Evolutionary conservation across 371 early-diverging fungal species (phyloP).

Genomic region (Mucor piriformis): DNA sequence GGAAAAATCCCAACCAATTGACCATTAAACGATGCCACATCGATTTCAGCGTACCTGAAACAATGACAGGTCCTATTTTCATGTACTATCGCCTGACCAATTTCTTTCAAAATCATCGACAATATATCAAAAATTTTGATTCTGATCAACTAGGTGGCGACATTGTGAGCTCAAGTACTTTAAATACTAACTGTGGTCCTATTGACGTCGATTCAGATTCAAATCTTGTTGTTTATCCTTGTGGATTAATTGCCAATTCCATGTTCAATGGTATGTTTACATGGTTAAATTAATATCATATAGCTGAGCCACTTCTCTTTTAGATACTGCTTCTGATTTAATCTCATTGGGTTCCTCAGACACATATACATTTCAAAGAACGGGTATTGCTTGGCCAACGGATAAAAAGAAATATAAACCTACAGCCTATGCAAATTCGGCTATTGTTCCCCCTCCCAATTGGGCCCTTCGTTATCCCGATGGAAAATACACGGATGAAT

Average conservation of each 20-base stretch:
- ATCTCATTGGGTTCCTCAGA: slow-evolving; percentile 14
- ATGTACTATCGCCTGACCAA: slow-evolving; percentile 95
- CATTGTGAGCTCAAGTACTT: slow-evolving; percentile 13
- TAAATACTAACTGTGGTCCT: slow-evolving; percentile 54
- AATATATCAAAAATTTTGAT: slow-evolving; percentile 92
- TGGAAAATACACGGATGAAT: slow-evolving; percentile 58
- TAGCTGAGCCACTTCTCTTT: neutral
- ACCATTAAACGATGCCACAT: slow-evolving; percentile 69
- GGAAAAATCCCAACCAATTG: slow-evolving; percentile 49
- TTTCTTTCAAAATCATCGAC: slow-evolving; percentile 98
- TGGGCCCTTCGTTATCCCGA: slow-evolving; percentile 68
- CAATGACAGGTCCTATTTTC: slow-evolving; percentile 80
- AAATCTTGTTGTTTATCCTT: slow-evolving; percentile 84
- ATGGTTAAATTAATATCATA: neutral
- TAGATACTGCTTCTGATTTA: slow-evolving; percentile 47
- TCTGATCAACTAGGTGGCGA: slow-evolving; percentile 81
- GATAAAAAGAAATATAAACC: slow-evolving; percentile 76
- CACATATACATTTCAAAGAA: slow-evolving; percentile 45
- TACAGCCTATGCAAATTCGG: slow-evolving; percentile 52
- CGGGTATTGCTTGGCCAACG: slow-evolving; percentile 86
- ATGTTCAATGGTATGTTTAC: slow-evolving; percentile 77
- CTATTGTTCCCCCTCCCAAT: slow-evolving; percentile 80
- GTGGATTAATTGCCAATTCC: slow-evolving; percentile 98
- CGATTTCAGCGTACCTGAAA: slow-evolving; percentile 69
- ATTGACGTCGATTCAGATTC: slow-evolving; percentile 34